These are phyloP conservation scores for Leptoxyphium fumago DNA, from an alignment of 2,329 filamentous ascomycete species.

Conservation along the genomic window DNA sequence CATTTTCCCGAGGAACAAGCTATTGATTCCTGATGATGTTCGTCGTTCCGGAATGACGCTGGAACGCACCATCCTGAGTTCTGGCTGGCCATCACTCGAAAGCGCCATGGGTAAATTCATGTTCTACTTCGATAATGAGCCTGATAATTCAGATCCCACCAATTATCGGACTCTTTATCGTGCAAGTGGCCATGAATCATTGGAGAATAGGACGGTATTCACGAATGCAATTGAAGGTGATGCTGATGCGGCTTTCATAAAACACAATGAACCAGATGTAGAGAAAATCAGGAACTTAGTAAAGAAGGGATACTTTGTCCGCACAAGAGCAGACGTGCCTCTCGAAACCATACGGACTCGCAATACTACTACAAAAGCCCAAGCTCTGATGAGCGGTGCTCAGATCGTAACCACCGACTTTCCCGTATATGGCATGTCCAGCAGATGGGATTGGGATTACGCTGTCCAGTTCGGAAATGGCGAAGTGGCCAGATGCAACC, in stretches of 20 bases:
- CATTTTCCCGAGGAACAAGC: slow-evolving; percentile 25
- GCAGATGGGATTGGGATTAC: slow-evolving; percentile 35
- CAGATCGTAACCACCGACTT: slow-evolving; percentile 38
- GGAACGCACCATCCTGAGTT: slow-evolving; percentile 30
- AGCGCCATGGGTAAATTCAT: slow-evolving; percentile 31
- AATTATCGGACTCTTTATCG: slow-evolving; percentile 27
- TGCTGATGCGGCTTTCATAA: slow-evolving; percentile 35
- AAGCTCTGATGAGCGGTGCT: slow-evolving; percentile 32
- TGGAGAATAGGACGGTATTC: slow-evolving; percentile 34
- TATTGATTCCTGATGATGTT: slow-evolving; percentile 35
- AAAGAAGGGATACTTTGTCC: slow-evolving; percentile 33
- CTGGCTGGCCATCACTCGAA: slow-evolving; percentile 36
- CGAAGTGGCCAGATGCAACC: slow-evolving; percentile 24
- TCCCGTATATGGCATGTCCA: slow-evolving; percentile 31
- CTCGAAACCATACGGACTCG: slow-evolving; percentile 28
- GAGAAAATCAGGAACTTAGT: slow-evolving; percentile 30
- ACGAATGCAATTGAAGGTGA: slow-evolving; percentile 33
- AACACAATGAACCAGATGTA: slow-evolving; percentile 30
- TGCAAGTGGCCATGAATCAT: slow-evolving; percentile 17
- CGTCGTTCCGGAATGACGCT: slow-evolving; percentile 28
- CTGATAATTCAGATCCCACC: slow-evolving; percentile 16
- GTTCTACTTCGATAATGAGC: slow-evolving; percentile 38
- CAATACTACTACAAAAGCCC: slow-evolving; percentile 29
- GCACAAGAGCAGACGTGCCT: slow-evolving; percentile 34
- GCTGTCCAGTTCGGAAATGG: slow-evolving; percentile 20